Base-by-base conservation (phyloP, 164 flowering plant genomes). In the Piper longum region DNA sequence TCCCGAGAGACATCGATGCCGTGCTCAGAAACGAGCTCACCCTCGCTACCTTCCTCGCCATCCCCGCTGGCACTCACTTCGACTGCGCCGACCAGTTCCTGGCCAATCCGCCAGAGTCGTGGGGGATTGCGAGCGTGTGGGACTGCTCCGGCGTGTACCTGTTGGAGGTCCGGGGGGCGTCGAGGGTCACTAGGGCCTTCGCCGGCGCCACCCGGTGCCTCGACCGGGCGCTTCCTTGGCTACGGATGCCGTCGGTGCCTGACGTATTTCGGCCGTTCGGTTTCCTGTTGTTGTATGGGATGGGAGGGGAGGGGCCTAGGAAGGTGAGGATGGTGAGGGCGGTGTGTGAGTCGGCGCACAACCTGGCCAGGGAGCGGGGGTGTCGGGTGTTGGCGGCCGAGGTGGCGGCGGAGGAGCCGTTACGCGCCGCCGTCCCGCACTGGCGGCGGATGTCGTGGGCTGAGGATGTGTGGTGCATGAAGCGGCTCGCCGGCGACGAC, bases 381-480 rank as follows among this genome's bases (percentile, higher is more conserved):
- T 88, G 97, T 45, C 73, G 86, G 0, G 89, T 85, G 65, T 91
- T 93, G 74, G 97, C 82, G 16, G 80, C 95, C 4, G 99, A 93
- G 78, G 95, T 93, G 57, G 75, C 92, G 1, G 67, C 75, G 6
- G 52, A 62, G 4, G 99, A 93, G 51, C 97, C 96, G 73, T 72
- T 93, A 7, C 75, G 67, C 72, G 56, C 60, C 17, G 97, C 83
- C 17, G 78, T 93, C 9, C 99, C 99, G 0, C 87, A 90, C 73
- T 93, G 99, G 97, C 81, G 83, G 70, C 76, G 61, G 62, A 70
- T 93, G 55, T 90, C 97, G 19, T 85, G 88, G 74, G 86, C 64
- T 6, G 96, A 87, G 75, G 99, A 93, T 62, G 57, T 90, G 1
- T 93, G 99, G 99, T 93, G 97, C 71, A 82, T 93, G 39, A 93